These are phyloP conservation scores for Sugiyamaella smithiae DNA, from an alignment of 805 yeast genomes.

Conservation along the genomic window DNA sequence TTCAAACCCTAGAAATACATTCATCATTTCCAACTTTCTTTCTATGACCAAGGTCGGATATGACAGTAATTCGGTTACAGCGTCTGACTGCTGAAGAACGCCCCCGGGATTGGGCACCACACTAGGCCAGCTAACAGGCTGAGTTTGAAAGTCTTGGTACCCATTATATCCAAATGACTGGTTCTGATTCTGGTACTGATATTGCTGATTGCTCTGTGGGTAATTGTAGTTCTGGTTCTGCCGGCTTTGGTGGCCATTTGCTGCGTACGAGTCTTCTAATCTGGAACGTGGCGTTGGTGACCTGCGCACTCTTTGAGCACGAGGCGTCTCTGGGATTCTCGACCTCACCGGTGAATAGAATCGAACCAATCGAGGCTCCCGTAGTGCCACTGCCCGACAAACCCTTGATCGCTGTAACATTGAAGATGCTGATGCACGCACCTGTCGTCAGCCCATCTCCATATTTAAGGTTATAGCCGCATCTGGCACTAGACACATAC, in stretches of 20 bases:
- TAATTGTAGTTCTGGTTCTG: neutral
- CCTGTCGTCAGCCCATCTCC: too few relatives aligned
- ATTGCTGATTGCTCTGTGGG: neutral
- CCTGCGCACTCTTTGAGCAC: conserved; percentile 1
- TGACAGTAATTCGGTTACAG: conserved; percentile 57
- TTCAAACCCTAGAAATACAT: conserved; percentile 82
- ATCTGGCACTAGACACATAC: too few relatives aligned
- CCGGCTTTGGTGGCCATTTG: too few relatives aligned
- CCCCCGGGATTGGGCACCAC: conserved; percentile 44
- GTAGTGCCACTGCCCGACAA: too few relatives aligned
- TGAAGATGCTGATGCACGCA: too few relatives aligned
- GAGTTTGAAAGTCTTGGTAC: neutral
- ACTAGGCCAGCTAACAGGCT: neutral
- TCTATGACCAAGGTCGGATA: conserved; percentile 88
- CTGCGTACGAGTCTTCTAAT: neutral
- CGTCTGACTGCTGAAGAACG: conserved; percentile 53
- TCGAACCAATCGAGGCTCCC: conserved; percentile 4
- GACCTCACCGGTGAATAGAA: conserved; percentile 21
- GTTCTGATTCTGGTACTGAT: neutral
- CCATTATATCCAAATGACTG: neutral
- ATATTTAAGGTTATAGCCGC: too few relatives aligned
- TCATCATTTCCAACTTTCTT: conserved; percentile 84
- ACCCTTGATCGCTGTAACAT: too few relatives aligned
- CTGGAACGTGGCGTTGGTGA: too few relatives aligned
- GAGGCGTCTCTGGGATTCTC: conserved; percentile 18